A percentile compares a stretch with the other conserved stretches of the same genome.
Evolutionary conservation across 2,329 filamentous ascomycete species (phyloP).

Genomic region (Colletotrichum somersetense): DNA sequence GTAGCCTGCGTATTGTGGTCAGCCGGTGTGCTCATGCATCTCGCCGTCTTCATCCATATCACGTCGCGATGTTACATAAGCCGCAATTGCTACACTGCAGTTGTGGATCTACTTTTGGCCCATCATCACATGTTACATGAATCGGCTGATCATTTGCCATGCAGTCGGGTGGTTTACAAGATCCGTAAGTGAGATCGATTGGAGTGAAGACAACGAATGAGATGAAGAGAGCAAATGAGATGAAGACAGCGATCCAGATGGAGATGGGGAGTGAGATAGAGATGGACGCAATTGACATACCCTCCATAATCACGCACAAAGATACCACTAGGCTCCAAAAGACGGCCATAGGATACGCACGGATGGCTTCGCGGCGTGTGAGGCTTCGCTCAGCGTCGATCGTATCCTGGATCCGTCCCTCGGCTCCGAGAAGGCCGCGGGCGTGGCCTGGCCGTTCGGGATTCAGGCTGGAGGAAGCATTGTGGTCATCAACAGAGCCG

Average conservation of each 20-base stretch:
- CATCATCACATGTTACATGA: too few species aligned
- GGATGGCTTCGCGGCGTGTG: constrained; percentile 46
- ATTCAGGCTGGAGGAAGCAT: neutral
- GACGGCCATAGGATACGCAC: constrained; percentile 47
- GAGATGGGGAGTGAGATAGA: neutral
- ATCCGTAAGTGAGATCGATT: too few species aligned
- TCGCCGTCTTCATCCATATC: neutral
- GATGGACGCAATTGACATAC: neutral
- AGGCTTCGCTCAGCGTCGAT: constrained; percentile 45
- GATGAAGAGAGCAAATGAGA: neutral
- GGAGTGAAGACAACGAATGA: too few species aligned
- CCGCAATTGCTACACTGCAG: too few species aligned
- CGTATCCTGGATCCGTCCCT: neutral
- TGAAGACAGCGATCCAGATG: too few species aligned
- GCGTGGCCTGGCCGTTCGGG: neutral
- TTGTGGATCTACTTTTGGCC: too few species aligned
- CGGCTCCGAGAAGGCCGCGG: neutral
- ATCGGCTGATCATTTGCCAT: neutral
- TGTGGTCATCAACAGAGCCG: neutral
- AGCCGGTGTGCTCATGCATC: neutral
- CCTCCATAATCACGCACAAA: constrained; percentile 51
- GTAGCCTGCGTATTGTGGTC: constrained; percentile 16
- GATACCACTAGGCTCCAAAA: constrained; percentile 46
- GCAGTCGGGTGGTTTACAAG: neutral
- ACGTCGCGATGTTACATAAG: too few species aligned